Percentiles rank a stretch among this genome's conserved stretches.
phyloP scores from a whole-genome alignment of 805 yeast genomes.

The Priceomyces haplophilus region DNA sequence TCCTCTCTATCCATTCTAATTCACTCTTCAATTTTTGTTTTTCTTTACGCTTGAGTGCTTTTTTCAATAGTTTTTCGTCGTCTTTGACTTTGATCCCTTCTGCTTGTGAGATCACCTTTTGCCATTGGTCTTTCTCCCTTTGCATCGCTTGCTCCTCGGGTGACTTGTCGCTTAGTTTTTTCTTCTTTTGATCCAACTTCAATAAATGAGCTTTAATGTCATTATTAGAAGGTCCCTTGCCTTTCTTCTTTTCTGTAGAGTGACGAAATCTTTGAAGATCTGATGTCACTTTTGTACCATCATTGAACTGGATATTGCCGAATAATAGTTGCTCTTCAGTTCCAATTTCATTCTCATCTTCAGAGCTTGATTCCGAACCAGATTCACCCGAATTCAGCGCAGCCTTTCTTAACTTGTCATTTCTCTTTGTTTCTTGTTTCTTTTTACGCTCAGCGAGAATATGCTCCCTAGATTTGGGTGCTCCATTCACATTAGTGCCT shows the following conservation, averaged over 20 bases:
- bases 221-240: slow-evolving; percentile 80
- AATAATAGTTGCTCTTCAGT: slow-evolving; percentile 53
- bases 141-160: slow-evolving; percentile 57
- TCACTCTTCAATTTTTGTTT: slow-evolving; percentile 82
- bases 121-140: slow-evolving; percentile 81
- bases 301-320: slow-evolving; percentile 78
- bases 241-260: slow-evolving; percentile 47
- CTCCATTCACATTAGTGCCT: slow-evolving; percentile 76
- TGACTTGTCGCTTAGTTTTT: slow-evolving; percentile 56
- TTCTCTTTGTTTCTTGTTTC: slow-evolving; percentile 43
- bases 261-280: slow-evolving; percentile 58
- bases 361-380: slow-evolving; percentile 35
- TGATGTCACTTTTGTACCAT: slow-evolving; percentile 75
- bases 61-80: slow-evolving; percentile 82
- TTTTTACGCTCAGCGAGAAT: slow-evolving; percentile 61
- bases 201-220: slow-evolving; percentile 82
- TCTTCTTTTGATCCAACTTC: slow-evolving; percentile 70
- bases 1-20: slow-evolving; percentile 88
- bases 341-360: slow-evolving; percentile 28
- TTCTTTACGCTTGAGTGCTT: slow-evolving; percentile 81
- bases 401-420: slow-evolving; percentile 43
- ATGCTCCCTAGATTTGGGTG: slow-evolving; percentile 81
- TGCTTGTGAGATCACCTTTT: slow-evolving; percentile 74
- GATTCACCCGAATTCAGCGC: slow-evolving; percentile 40
- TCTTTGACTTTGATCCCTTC: slow-evolving; percentile 88